Evolutionary conservation across 352 stramenopile genomes (phyloP), one percentile per base, ranked within the genome.

Genomic region (Stramenopiles sp.): DNA sequence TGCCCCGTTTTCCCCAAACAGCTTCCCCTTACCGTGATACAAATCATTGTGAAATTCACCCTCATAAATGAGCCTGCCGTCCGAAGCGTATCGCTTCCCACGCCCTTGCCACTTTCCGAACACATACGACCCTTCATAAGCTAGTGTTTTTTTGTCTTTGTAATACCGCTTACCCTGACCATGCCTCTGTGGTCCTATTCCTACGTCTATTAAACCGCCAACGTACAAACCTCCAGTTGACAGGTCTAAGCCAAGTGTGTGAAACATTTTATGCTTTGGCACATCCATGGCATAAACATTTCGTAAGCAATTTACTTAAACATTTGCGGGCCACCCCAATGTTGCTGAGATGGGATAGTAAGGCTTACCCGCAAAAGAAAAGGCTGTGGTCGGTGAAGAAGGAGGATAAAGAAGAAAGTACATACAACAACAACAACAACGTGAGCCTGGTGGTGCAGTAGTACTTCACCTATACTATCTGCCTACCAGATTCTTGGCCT

Each of bases 1-100:
- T 78, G 1, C 31, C 22, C 71, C 71, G 44, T 84, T 84, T 7
- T 55, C 39, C 14, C 39, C 39, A 55, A 14, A 55, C 14, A 55
- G 14, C 4, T 4, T 55, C 4, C 39, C 39, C 14, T 14, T 55
- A 55, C 39, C 39, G 14, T 55, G 39, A 55, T 55, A 55, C 39
- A 55, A 55, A 55, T 55, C 39, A 14, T 55, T 55, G 39, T 55
- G 14, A 55, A 55, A 55, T 14, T 55, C 4, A 14, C 39, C 39
- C 14, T 55, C 39, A 55, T 55, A 55, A 55, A 55, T 55, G 4
- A 55, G 14, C 4, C 39, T 4, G 4, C 39, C 39, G 14, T 55
- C 39, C 4, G 39, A 4, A 55, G 39, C 39, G 14, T 14, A 55
- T 55, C 39, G 39, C 14, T 55, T 55, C 39, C 39, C 39, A 55